phyloP scores from a whole-genome alignment of 1,139 yeast species.

The Blastobotrys apis region DNA sequence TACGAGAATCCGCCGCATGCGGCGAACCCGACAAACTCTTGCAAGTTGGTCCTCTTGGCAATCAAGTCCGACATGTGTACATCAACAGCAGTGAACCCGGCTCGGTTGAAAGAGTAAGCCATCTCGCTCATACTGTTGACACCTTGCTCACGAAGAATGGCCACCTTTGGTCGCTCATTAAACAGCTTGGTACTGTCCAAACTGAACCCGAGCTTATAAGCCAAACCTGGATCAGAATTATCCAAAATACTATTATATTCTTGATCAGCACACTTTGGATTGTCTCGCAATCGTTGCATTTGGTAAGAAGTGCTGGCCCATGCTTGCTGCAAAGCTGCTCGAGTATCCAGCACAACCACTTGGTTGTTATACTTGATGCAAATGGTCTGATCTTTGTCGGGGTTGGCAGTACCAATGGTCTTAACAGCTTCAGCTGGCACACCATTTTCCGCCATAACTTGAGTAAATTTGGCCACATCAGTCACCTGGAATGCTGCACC shows the following conservation, averaged over 20 bases:
- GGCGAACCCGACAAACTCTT: slow-evolving; percentile 86
- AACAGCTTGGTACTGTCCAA: slow-evolving; percentile 35
- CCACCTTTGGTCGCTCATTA: slow-evolving; percentile 72
- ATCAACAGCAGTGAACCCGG: slow-evolving; percentile 90
- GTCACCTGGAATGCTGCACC: slow-evolving; percentile 94
- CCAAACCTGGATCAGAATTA: slow-evolving; percentile 85
- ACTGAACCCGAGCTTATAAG: slow-evolving; percentile 69
- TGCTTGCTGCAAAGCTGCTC: slow-evolving; percentile 70
- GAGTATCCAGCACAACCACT: slow-evolving; percentile 47
- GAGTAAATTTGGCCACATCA: slow-evolving; percentile 52
- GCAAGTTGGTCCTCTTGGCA: slow-evolving; percentile 65
- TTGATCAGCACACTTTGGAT: slow-evolving; percentile 84
- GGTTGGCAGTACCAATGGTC: slow-evolving; percentile 64
- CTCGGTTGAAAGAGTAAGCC: slow-evolving; percentile 96
- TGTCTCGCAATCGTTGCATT: slow-evolving; percentile 89
- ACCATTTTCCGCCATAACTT: slow-evolving; percentile 53
- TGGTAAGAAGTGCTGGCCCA: slow-evolving; percentile 92
- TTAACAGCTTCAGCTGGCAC: slow-evolving; percentile 53
- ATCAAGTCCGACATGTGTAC: slow-evolving; percentile 96
- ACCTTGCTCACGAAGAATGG: slow-evolving; percentile 97
- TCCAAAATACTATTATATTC: slow-evolving; percentile 74
- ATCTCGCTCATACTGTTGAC: slow-evolving; percentile 97
- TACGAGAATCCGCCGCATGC: slow-evolving; percentile 99
- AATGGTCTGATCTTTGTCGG: slow-evolving; percentile 49
- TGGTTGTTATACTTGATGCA: slow-evolving; percentile 47